Evolutionary conservation across 805 yeast genomes (phyloP), one percentile per base, ranked within the genome.

Genomic region (Starmerella apicola): DNA sequence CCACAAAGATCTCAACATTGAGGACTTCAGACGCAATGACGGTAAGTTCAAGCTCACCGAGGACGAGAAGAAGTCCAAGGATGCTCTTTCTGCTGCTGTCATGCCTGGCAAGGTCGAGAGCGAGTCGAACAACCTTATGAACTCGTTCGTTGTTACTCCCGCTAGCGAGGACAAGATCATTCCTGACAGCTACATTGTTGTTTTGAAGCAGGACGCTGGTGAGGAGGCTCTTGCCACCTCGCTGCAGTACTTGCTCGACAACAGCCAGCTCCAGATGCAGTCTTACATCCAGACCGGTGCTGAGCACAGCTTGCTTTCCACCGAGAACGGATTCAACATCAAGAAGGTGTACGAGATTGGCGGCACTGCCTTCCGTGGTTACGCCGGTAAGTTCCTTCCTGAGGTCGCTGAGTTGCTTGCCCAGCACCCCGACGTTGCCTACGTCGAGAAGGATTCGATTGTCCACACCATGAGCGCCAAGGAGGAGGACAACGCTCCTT

Each of bases 381-480:
- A 86, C 67, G 66, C 86, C 38, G 98, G 95, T 44, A 71, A 68
- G 61, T 84, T 91, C 68, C 71, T 81, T 50, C 78, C 76, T 37
- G 73, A 74, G 38, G 76, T 84, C 39, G 64, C 88, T 42, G 82
- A 82, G 42, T 65, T 77, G 54, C 75, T 91, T 53, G 74, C 85
- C 50, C 64, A 71, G 48, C 74, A 55, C 43, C 65, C 66, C 20
- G 62, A 56, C 19, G 64, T 83, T 32, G 73, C 72, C 37, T 75
- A 71, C 56, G 78, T 76, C 46, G 83, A 76, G 65, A 65, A 64
- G 46, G 81, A 76, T 58, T 67, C 74, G 17, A 58, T 65, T 44
- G 81, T 77, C 41, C 52, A 42, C 42, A 71, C 77, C 43, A 51
- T 60, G 43, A 71, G 66, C 53, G 42, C 51, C 40, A 69, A 69